These are phyloP conservation scores for Bruguiera gymnorhiza DNA, from an alignment of 345 rosid species.

Conservation along the genomic window DNA sequence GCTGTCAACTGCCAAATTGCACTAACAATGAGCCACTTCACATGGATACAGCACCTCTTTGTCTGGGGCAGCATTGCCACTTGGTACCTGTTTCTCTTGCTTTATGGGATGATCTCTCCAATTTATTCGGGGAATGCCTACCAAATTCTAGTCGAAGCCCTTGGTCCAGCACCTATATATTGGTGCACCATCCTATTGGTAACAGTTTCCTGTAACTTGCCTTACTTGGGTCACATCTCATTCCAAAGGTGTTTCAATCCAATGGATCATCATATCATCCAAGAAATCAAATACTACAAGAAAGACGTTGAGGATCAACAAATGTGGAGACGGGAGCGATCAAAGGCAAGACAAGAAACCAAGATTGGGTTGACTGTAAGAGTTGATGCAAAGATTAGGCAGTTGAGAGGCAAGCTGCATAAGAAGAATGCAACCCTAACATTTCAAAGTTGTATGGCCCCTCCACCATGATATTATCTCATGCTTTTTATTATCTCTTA, in stretches of 20 bases:
- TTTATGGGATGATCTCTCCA: conserved; percentile 66
- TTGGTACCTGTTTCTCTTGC: conserved; percentile 75
- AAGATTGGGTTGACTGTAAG: conserved; percentile 94
- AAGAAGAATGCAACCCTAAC: conserved; percentile 49
- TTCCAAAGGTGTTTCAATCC: conserved; percentile 79
- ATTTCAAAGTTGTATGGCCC: conserved; percentile 30
- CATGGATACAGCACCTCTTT: conserved; percentile 90
- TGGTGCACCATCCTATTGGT: conserved; percentile 74
- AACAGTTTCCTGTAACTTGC: conserved; percentile 56
- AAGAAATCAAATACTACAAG: conserved; percentile 81
- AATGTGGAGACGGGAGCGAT: conserved; percentile 88
- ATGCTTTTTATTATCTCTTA: conserved; percentile 1
- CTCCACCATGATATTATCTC: conserved; percentile 36
- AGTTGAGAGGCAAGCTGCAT: conserved; percentile 57
- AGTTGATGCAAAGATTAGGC: conserved; percentile 93
- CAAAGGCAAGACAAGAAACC: conserved; percentile 85
- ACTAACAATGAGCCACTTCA: conserved; percentile 85
- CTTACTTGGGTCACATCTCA: conserved; percentile 60
- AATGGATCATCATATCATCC: conserved; percentile 92
- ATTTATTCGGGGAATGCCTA: conserved; percentile 53
- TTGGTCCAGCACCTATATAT: conserved; percentile 73
- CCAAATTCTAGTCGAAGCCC: conserved; percentile 68
- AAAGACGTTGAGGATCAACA: conserved; percentile 69
- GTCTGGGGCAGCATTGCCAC: conserved; percentile 84
- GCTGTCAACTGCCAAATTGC: conserved; percentile 90